Evolutionary conservation across 805 yeast species (phyloP), one percentile per base, ranked within the genome.

Genomic region (Schizosaccharomyces lindneri): DNA sequence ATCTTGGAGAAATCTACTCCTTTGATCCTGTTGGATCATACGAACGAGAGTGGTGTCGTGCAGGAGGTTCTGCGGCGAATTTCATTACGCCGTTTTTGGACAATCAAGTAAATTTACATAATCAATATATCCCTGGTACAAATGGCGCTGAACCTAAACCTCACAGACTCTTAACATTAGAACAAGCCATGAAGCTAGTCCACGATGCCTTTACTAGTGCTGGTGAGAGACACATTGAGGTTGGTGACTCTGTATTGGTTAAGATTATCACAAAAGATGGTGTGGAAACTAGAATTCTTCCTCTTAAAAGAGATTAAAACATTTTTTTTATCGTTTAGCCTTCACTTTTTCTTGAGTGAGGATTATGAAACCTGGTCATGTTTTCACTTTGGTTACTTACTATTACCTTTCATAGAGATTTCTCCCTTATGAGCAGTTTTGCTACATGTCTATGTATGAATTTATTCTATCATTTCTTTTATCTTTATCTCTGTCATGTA

Each of bases 1-100:
- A 98, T 13, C 83, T 83, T 67, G 98, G 98, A 48, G 87, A 95
- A 1, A 87, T 93, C 46, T 93, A 86, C 72, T 89, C 97, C 15
- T 93, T 87, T 71, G 98, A 93, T 71, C 97, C 97, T 1, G 95
- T 93, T 63, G 98, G 98, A 2, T 87, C 96, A 1, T 93, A 93
- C 71, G 97, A 93, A 74, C 81, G 96, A 68, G 97, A 89, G 72
- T 95, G 89, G 70, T 87, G 96, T 73, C 81, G 97, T 69, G 97
- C 97, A 1, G 97, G 95, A 65, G 98, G 98, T 55, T 93, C 97
- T 15, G 97, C 97, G 36, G 93, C 97, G 1, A 81, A 88, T 65
- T 79, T 93, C 73, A 88, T 93, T 66, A 88, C 89, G 94, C 98
- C 98, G 3, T 93, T 93, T 72, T 80, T 93, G 69, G 98, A 93